Base-by-base conservation (phyloP, 495 filamentous ascomycete genomes). In the Durotheca rogersii region DNA sequence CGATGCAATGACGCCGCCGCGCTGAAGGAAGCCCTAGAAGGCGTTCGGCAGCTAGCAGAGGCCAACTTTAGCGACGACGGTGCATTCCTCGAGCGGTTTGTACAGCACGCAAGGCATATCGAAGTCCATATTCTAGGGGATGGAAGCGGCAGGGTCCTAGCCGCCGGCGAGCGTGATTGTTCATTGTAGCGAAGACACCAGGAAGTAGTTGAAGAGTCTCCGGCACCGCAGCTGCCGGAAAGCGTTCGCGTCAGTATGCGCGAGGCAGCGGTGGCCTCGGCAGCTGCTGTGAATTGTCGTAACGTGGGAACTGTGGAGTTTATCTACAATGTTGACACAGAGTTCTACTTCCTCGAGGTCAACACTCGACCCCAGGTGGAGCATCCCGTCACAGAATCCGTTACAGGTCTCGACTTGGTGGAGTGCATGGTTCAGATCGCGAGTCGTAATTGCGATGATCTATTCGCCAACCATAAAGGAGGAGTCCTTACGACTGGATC, bases 281-380 rank as follows among this genome's bases (percentile, higher is more conserved):
- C 77, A 1, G 64, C 73, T 36, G 73, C 70, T 2, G 71, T 84
- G 20, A 70, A 74, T n/a, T 85, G 86, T 47, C 69, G 65, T 10
- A 78, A 73, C 4, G 81, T 77, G 3, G 83, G 83, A 0, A 87
- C 83, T 0, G 71, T 87, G 10, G 82, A 86, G 56, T 87, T 75
- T 56, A 71, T 87, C 2, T 79, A 85, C 7, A 80, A 87, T 54
- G 81, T 82, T 43, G 64, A 70, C 0, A 73, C 71, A 0, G 70
- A 75, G 7, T 83, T 82, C 65, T 87, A 80, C 63, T 87, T 87
- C 51, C 69, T 86, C 3, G 83, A 87, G 56, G 82, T 87, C 79
- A 86, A 86, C 56, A 83, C 83, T 0, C 68, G 83, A 25, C 65
- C 85, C 6, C 83, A 87, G 48, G 83, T 87, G 19, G 83, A 87